Evolutionary conservation across 225 moss, liverwort and hornwort genomes (phyloP), one percentile per base, ranked within the genome.

Genomic region (Thuidium tamariscinum): DNA sequence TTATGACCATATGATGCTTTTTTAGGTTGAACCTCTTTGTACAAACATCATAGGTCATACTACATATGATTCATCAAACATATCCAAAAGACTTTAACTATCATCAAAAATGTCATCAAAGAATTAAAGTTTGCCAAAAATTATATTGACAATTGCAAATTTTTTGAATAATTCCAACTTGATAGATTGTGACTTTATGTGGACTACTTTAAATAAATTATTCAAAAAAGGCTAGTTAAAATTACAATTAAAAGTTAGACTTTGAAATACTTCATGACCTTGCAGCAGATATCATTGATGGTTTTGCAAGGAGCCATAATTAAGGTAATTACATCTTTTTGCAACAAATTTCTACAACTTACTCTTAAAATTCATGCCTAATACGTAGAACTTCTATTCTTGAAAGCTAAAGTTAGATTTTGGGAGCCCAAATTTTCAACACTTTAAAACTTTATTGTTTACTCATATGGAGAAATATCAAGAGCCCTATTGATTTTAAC

Each of bases 301-400:
- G 2, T 29, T 30, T 17, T 17, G 12, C 7, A 7, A 32, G 1
- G 12, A 46, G 4, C 1, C 4, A 48, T 48, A 18, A 42, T 70
- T 70, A 16, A 27, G 9, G 4, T 44, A 70, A 49, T 49, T 4
- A 3, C 32, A 20, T 16, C 20, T 4, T 48, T 30, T 19, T 49
- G 7, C 20, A 73, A 12, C 4, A 32, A 48, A 2, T 73, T 74
- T 49, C 32, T 12, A 49, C 7, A 34, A 49, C 30, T 7, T 49
- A 32, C 4, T 1, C 1, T 11, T 3, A 0, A 73, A 0, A 72
- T 18, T 19, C 1, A 32, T 4, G 7, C 11, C 11, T 30, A 30
- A 73, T 11, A 11, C 0, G 0, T 29, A 73, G 6, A 48, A 73
- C 12, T 73, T 49, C 49, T 49, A 18, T 7, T 49, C n/a, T 1